phyloP scores from a whole-genome alignment of 768 basidiomycete genomes.

The Agrocybe praecox region DNA sequence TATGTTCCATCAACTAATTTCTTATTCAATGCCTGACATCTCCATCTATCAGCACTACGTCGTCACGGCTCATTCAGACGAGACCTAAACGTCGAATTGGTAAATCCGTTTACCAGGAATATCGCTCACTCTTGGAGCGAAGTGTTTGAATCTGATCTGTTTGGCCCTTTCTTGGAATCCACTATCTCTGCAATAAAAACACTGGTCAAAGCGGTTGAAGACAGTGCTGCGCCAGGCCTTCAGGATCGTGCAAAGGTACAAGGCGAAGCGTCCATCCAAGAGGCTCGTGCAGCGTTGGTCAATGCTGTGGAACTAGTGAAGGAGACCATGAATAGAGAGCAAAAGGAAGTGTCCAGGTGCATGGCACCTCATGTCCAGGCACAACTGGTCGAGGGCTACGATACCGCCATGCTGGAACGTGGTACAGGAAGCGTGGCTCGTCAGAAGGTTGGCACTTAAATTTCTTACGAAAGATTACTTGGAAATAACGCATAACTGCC shows the following conservation, averaged over 20 bases:
- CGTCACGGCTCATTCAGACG: slow-evolving; percentile 57
- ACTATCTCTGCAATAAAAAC: slow-evolving; percentile 38
- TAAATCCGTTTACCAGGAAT: slow-evolving; percentile 57
- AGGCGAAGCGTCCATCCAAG: slow-evolving; percentile 52
- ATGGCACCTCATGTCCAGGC: slow-evolving; percentile 58
- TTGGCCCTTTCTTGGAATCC: slow-evolving; percentile 45
- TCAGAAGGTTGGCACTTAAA: slow-evolving; percentile 47
- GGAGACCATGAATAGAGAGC: slow-evolving; percentile 51
- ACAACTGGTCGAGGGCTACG: slow-evolving; percentile 53
- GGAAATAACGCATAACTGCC: neutral
- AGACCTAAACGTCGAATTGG: slow-evolving; percentile 63
- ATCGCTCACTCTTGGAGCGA: slow-evolving; percentile 61
- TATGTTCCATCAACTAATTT: slow-evolving; percentile 27
- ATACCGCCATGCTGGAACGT: slow-evolving; percentile 53
- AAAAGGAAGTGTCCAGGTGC: slow-evolving; percentile 62
- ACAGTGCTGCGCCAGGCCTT: slow-evolving; percentile 50
- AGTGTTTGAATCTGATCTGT: slow-evolving; percentile 63
- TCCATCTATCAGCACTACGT: slow-evolving; percentile 39
- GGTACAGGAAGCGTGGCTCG: slow-evolving; percentile 60
- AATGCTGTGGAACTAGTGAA: slow-evolving; percentile 50
- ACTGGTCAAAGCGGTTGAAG: slow-evolving; percentile 54
- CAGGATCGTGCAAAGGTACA: slow-evolving; percentile 54
- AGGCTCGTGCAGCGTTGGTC: slow-evolving; percentile 49
- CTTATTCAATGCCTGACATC: neutral
- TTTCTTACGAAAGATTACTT: neutral